These are phyloP conservation scores for Blumeriella jaapii DNA, from an alignment of 2,329 filamentous ascomycete species.

Conservation along the genomic window DNA sequence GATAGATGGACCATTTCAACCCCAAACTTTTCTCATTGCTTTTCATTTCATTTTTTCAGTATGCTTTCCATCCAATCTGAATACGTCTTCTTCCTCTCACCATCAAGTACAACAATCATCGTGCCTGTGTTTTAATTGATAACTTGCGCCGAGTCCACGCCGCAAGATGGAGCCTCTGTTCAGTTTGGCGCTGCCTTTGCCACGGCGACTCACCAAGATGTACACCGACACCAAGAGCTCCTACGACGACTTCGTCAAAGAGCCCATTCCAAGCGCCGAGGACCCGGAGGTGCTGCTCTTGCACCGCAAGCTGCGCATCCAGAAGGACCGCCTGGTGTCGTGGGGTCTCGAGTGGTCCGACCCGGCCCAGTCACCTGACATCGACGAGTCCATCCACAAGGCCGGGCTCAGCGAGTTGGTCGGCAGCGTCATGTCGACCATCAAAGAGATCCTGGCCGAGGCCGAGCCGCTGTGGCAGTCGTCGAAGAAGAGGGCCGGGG, in stretches of 20 bases:
- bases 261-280: constrained; percentile 48
- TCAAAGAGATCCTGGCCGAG: constrained; percentile 69
- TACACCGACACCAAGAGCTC: constrained; percentile 76
- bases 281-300: constrained; percentile 60
- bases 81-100: too few species aligned
- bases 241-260: constrained; percentile 61
- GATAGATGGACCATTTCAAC: too few species aligned
- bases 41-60: too few species aligned
- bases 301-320: constrained; percentile 67
- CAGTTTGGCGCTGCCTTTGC: constrained; percentile 33
- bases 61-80: too few species aligned
- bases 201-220: constrained; percentile 55
- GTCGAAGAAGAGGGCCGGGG: constrained; percentile 34
- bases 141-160: too few species aligned
- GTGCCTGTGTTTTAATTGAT: too few species aligned
- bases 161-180: constrained; percentile 26
- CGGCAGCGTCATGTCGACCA: constrained; percentile 66
- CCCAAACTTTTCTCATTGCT: too few species aligned
- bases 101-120: too few species aligned
- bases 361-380: constrained; percentile 53
- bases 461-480: constrained; percentile 60
- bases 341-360: constrained; percentile 80
- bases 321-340: constrained; percentile 58
- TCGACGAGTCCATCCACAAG: constrained; percentile 59
- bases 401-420: constrained; percentile 68